Evolutionary conservation across 1,284 basidiomycete genomes (phyloP).

Genomic region (Cutaneotrichosporon spelunceum): DNA sequence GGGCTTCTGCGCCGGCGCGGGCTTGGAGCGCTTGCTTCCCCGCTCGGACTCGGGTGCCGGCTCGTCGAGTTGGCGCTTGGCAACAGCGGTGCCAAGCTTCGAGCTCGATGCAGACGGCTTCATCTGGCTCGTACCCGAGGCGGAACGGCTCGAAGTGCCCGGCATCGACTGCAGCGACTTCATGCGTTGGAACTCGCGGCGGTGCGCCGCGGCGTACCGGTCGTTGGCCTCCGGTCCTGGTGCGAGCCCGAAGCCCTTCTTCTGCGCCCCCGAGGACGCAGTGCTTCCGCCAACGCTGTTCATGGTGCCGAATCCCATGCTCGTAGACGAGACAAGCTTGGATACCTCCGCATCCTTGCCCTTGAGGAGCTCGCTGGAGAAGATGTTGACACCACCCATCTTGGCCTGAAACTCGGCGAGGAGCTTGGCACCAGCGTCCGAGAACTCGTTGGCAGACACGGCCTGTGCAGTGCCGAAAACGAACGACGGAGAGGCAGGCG

Average conservation of each 20-base stretch:
- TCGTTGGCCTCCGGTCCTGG: constrained; percentile 22
- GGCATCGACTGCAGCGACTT: constrained; percentile 14
- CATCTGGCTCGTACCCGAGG: constrained; percentile 5
- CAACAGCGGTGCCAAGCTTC: background rate
- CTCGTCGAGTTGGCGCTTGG: constrained; percentile 16
- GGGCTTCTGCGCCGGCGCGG: background rate
- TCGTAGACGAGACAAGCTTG: constrained; percentile 36
- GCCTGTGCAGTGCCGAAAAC: constrained; percentile 31
- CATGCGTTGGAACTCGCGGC: constrained; percentile 45
- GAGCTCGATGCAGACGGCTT: background rate
- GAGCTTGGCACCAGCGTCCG: constrained; percentile 35
- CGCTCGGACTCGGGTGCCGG: constrained; percentile 1
- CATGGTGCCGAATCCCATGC: constrained; percentile 29
- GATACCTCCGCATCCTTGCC: constrained; percentile 41
- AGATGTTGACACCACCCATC: constrained; percentile 27
- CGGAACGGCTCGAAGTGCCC: background rate
- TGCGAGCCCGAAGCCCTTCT: constrained; percentile 1
- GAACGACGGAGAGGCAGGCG: constrained; percentile 16
- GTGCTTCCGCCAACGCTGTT: constrained; percentile 36
- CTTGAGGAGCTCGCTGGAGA: constrained; percentile 42
- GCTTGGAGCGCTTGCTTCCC: constrained; percentile 16
- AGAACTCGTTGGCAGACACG: constrained; percentile 37
- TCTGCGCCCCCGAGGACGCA: constrained; percentile 1
- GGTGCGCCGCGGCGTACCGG: constrained; percentile 41
- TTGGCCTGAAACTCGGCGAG: constrained; percentile 46